These are phyloP conservation scores for Bjerkandera adusta DNA, from an alignment of 1,284 basidiomycete species.

Conservation along the genomic window DNA sequence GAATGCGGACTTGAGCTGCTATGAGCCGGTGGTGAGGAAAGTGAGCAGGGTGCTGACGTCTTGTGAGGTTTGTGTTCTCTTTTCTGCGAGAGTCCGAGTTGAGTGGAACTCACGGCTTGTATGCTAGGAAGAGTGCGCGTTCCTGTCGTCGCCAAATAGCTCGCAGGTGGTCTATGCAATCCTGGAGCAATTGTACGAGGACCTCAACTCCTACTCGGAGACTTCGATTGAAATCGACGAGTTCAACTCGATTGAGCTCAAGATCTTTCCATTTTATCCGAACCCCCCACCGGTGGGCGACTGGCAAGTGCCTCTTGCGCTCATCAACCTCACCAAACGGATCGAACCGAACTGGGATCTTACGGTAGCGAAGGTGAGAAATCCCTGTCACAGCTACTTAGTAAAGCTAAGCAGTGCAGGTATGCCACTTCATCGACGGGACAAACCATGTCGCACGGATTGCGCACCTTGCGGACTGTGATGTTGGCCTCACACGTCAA, in stretches of 20 bases:
- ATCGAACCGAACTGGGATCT: conserved; percentile 95
- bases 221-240: conserved; percentile 87
- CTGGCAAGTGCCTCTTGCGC: conserved; percentile 93
- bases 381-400: neutral
- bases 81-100: neutral
- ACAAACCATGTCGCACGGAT: conserved; percentile 91
- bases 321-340: conserved; percentile 81
- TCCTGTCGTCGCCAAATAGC: conserved; percentile 77
- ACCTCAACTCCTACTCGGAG: conserved; percentile 95
- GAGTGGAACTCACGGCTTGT: conserved; percentile 3
- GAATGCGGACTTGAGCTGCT: conserved; percentile 87
- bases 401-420: conserved; percentile 35
- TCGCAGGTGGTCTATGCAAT: conserved; percentile 79
- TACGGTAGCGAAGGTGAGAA: conserved; percentile 80
- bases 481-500: conserved; percentile 79
- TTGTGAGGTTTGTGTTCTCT: conserved; percentile 72
- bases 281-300: conserved; percentile 89
- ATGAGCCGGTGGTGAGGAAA: conserved; percentile 95
- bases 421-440: conserved; percentile 84
- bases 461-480: conserved; percentile 89
- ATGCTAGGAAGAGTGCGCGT: conserved; percentile 81
- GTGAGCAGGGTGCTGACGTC: conserved; percentile 84
- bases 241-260: conserved; percentile 91
- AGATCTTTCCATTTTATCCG: conserved; percentile 95
- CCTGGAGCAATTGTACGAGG: conserved; percentile 95